A percentile compares a stretch with the other conserved stretches of the same genome.
These are phyloP conservation scores for Vaccinium macrocarpon DNA, from an alignment of 148 eudicot species.

Conservation along the genomic window DNA sequence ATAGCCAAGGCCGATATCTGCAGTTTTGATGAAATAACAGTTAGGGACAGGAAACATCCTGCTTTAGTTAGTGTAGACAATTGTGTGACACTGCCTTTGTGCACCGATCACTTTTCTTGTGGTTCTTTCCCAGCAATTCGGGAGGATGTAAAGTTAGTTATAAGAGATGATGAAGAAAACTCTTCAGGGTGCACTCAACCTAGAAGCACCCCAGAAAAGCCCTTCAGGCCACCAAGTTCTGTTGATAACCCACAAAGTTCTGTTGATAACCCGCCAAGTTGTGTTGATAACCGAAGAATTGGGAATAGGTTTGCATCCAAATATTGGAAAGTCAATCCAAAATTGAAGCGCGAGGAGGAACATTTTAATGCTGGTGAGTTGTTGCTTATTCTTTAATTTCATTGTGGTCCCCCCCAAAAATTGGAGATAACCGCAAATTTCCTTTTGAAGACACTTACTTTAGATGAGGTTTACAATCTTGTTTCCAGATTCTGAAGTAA, in stretches of 20 bases:
- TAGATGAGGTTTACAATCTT: constrained; percentile 3
- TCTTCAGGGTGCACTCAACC: constrained; percentile 63
- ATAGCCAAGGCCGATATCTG: constrained; percentile 33
- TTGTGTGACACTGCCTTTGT: constrained; percentile 46
- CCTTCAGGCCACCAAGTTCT: constrained; percentile 39
- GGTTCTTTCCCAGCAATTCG: constrained; percentile 40
- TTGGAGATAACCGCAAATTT: background rate
- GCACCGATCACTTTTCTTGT: constrained; percentile 34
- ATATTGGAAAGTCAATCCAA: constrained; percentile 49
- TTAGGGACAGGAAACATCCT: constrained; percentile 42
- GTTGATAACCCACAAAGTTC: too few relatives aligned
- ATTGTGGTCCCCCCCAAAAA: background rate
- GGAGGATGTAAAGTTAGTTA: constrained; percentile 74
- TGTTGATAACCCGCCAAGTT: too few relatives aligned
- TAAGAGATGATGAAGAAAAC: constrained; percentile 95
- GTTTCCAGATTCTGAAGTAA: constrained; percentile 43
- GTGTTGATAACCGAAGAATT: constrained; percentile 57
- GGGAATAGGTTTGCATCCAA: constrained; percentile 60
- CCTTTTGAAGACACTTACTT: background rate
- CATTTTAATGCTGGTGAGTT: constrained; percentile 52
- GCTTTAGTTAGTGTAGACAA: constrained; percentile 42
- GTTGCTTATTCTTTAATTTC: constrained; percentile 11
- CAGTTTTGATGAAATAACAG: constrained; percentile 35
- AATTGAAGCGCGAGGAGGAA: constrained; percentile 40
- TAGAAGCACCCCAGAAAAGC: constrained; percentile 43